phyloP scores from a whole-genome alignment of 495 filamentous ascomycete species.

The Xylaria sp. region DNA sequence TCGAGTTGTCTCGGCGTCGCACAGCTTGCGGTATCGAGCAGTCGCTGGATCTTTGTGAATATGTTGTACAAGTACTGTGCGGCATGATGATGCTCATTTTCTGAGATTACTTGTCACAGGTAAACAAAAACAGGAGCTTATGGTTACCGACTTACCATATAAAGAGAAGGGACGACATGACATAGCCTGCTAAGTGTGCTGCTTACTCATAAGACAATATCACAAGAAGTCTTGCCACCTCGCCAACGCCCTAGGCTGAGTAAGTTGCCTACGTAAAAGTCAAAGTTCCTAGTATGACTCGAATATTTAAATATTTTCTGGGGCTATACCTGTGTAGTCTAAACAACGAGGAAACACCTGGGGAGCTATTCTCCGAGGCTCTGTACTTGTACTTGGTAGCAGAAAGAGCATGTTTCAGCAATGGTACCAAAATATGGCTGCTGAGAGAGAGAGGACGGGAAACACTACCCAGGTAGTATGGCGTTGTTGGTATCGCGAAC shows the following conservation, averaged over 20 bases:
- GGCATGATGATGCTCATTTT: slow-evolving; percentile 3
- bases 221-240: slow-evolving; percentile 20
- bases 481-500: background rate
- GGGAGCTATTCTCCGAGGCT: background rate
- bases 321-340: background rate
- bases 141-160: background rate
- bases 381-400: background rate
- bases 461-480: background rate
- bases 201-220: slow-evolving; percentile 21
- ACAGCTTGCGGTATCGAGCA: slow-evolving; percentile 15
- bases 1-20: slow-evolving; percentile 15
- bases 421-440: background rate
- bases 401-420: background rate
- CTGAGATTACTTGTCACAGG: slow-evolving; percentile 9
- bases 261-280: background rate
- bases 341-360: background rate
- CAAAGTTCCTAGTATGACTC: background rate
- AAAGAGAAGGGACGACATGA: background rate
- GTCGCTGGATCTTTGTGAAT: slow-evolving; percentile 7
- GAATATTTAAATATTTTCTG: background rate
- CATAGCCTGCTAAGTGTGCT: background rate
- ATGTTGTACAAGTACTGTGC: slow-evolving; percentile 17
- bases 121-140: background rate
- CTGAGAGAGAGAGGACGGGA: background rate
- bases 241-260: background rate